Conservation (phyloP, 2,329 filamentous ascomycete genomes). For the Immersiporthe knoxdaviesiana region DNA sequence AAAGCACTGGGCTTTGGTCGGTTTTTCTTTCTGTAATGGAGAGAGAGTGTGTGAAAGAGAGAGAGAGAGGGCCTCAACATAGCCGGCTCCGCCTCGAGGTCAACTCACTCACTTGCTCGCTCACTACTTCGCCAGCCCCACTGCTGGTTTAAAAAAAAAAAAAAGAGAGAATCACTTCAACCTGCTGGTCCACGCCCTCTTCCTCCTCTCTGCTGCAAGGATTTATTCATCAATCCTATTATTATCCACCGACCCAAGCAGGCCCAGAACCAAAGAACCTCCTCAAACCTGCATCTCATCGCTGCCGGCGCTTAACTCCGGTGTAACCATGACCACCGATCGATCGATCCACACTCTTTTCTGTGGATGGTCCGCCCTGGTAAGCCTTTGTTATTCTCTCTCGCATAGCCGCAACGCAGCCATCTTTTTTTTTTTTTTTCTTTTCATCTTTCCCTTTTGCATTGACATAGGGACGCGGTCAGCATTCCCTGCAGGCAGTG, state of each 20-base stretch:
- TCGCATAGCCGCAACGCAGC: neutral
- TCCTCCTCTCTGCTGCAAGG: neutral
- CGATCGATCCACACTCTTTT: neutral
- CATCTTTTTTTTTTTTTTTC: too few species aligned
- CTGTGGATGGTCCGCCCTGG: too few species aligned
- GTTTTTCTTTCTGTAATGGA: too few species aligned
- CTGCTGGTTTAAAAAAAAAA: neutral
- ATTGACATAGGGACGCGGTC: neutral
- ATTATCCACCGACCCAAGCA: neutral
- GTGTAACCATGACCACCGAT: neutral
- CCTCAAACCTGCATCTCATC: neutral
- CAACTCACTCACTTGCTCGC: neutral
- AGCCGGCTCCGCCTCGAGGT: neutral
- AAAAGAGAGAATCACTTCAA: neutral
- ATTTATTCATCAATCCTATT: neutral
- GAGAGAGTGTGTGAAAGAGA: too few species aligned
- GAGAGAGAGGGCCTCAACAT: neutral
- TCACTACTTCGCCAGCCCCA: neutral
- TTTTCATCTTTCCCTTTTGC: too few species aligned
- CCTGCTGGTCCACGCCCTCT: neutral
- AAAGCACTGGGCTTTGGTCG: neutral
- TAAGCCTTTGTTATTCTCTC: neutral
- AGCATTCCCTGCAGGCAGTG: neutral
- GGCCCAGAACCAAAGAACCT: neutral
- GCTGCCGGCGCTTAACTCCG: neutral